A percentile compares a stretch with the other conserved stretches of the same genome.
phyloP scores from a whole-genome alignment of 2,329 filamentous ascomycete genomes.

The Fusarium temperatum region DNA sequence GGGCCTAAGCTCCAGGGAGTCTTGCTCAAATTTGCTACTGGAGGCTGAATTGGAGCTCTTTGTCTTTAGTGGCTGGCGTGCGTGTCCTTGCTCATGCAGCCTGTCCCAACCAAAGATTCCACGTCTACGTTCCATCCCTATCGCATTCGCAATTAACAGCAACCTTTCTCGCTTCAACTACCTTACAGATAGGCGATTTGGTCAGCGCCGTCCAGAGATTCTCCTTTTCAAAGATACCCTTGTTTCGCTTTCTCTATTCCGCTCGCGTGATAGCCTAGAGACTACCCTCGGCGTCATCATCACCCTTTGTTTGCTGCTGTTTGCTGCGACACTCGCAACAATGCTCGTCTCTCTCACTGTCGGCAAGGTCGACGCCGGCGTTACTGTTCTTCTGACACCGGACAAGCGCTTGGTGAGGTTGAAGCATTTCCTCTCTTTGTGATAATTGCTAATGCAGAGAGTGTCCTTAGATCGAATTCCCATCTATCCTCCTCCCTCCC shows the following conservation, averaged over 20 bases:
- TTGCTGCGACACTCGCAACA: constrained; percentile 43
- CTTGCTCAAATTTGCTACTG: not conserved
- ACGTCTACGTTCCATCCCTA: constrained; percentile 21
- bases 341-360: constrained; percentile 99
- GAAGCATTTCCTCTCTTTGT: not conserved
- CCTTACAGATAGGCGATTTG: not conserved
- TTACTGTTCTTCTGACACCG: constrained; percentile 94
- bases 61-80: not conserved
- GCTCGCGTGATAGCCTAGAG: not conserved
- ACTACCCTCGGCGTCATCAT: constrained; percentile 1
- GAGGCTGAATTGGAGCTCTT: not conserved
- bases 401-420: constrained; percentile 89
- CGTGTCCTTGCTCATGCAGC: not conserved
- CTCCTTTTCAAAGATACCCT: constrained; percentile 1
- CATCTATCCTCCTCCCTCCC: constrained; percentile 92
- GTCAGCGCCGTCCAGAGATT: not conserved
- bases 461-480: constrained; percentile 86
- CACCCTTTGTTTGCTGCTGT: constrained; percentile 20
- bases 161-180: not conserved
- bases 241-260: constrained; percentile 1
- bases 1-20: not conserved
- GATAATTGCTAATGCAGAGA: constrained; percentile 32
- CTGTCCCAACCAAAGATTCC: constrained; percentile 16
- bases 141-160: constrained; percentile 12
- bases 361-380: constrained; percentile 98